phyloP scores from a whole-genome alignment of 257 asterid species.

The Galeopsis tetrahit region DNA sequence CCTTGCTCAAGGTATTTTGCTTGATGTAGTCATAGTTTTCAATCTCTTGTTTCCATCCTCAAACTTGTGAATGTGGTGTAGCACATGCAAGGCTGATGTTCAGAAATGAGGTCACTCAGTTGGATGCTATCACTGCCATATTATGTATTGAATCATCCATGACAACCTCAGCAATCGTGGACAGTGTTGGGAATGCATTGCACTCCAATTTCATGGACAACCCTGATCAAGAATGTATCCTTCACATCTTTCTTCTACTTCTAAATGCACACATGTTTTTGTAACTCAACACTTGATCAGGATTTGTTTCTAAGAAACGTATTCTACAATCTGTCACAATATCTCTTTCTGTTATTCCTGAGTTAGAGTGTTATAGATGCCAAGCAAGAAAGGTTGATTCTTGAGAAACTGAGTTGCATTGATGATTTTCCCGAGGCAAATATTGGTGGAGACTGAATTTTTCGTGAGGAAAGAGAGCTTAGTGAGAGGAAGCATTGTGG shows the following conservation, averaged over 20 bases:
- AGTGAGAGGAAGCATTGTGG: background rate
- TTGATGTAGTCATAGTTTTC: constrained; percentile 26
- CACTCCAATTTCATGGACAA: constrained; percentile 88
- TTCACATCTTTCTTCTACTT: constrained; percentile 34
- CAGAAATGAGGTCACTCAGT: constrained; percentile 85
- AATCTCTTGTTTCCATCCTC: constrained; percentile 21
- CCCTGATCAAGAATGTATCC: constrained; percentile 99
- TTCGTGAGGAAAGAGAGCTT: background rate
- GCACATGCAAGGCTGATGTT: constrained; percentile 99
- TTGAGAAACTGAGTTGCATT: constrained; percentile 76
- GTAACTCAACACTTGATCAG: background rate
- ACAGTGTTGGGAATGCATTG: constrained; percentile 86
- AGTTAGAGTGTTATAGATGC: constrained; percentile 58
- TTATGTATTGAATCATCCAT: constrained; percentile 91
- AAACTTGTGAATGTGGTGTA: constrained; percentile 45
- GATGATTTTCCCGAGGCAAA: constrained; percentile 50
- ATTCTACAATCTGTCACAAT: background rate
- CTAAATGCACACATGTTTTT: background rate
- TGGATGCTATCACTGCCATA: constrained; percentile 94
- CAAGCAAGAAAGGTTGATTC: constrained; percentile 83
- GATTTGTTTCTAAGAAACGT: background rate
- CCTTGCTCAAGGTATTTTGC: constrained; percentile 86
- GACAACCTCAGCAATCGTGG: constrained; percentile 95
- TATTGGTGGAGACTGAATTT: constrained; percentile 32
- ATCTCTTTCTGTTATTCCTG: constrained; percentile 44